Base-by-base conservation (phyloP, 75 land plant genomes). In the Chamaecyparis obtusa region DNA sequence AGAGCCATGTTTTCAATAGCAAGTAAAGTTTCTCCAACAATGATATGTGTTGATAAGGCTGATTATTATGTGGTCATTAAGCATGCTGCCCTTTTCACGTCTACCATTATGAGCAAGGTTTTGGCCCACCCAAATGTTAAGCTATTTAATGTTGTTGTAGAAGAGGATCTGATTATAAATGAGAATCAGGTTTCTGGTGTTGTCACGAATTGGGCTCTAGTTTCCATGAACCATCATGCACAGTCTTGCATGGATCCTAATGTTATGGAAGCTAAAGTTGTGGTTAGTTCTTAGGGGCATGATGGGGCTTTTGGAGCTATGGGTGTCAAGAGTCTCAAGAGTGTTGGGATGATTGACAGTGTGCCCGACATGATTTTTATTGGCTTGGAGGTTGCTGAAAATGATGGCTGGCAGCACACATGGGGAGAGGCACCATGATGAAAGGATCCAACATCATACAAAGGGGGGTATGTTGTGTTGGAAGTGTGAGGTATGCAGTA, bases 191-290 rank as follows among this genome's bases (percentile, higher is more conserved):
- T 97, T 3, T 88, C 93, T 0, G 99, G 99, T 0, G 99, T 97
- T 10, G 99, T 97, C 37, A 97, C 98, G 44, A 97, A 97, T 92
- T 97, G 99, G 99, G 98, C 99, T 0, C 87, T 97, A 64, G 99
- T 96, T 32, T 94, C 97, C 19, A 95, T 95, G 99, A 97, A 97
- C 91, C 99, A 97, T 78, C 86, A 97, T 88, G 92, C 96, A 14
- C 99, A 97, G 89, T 93, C 95, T 32, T 97, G 99, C 89, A 96
- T 97, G 99, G 98, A 97, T 87, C 98, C 99, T 8, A 97, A 97
- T 57, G 98, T 97, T 13, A 97, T 97, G 99, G 99, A 97, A 93
- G 91, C 99, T 14, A 97, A 96, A 93, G 95, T 97, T 14, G 98
- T 97, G 89, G 96, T 97, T 85, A 95, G 96, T 85, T 96, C 99